Conservation (phyloP, 306 rosid genomes). For the Cucumis hystrix region DNA sequence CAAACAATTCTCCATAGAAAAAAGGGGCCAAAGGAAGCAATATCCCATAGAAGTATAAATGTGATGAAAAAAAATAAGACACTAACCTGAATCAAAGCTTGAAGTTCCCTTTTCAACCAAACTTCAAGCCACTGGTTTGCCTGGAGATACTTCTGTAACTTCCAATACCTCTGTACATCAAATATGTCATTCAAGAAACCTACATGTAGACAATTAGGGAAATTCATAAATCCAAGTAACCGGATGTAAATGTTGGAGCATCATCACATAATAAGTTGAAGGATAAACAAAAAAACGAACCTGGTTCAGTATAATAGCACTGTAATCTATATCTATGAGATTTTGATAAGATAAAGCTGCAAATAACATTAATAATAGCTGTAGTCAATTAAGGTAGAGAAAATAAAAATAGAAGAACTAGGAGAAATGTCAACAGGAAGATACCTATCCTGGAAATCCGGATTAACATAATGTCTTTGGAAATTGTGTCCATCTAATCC, state of each 20-base stretch:
- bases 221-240: background rate
- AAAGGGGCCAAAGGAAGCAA: background rate
- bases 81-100: constrained; percentile 65
- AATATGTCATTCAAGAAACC: constrained; percentile 59
- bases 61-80: background rate
- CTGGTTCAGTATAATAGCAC: constrained; percentile 82
- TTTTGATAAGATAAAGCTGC: constrained; percentile 61
- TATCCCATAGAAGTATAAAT: background rate
- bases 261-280: constrained; percentile 5
- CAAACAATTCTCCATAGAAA: background rate
- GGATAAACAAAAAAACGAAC: constrained; percentile 18
- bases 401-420: background rate
- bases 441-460: constrained; percentile 37
- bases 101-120: constrained; percentile 87
- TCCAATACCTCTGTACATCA: constrained; percentile 48
- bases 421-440: constrained; percentile 2
- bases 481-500: constrained; percentile 53
- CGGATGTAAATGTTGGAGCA: constrained; percentile 2
- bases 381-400: background rate
- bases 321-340: constrained; percentile 75
- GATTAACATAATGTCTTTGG: constrained; percentile 45
- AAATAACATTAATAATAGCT: constrained; percentile 3
- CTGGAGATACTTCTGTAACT: constrained; percentile 40
- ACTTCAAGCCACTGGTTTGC: constrained; percentile 59
- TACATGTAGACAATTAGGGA: constrained; percentile 16